Conservation (phyloP, 306 rosid species). For the Vicia sativa region DNA sequence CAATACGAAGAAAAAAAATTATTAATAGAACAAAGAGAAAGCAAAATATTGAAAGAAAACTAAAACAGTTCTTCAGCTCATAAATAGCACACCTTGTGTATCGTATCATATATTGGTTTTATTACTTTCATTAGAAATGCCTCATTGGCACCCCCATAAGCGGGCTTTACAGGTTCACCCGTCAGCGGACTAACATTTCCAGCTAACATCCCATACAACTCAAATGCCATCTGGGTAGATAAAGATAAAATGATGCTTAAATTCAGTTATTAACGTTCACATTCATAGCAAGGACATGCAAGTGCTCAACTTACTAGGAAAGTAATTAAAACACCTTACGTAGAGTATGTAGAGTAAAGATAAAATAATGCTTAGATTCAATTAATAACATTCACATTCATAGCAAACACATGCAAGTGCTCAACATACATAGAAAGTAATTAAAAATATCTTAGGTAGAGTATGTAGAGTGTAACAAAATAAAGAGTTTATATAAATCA, state of each 20-base stretch:
- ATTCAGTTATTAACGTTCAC: conserved; percentile 19
- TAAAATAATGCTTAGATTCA: conserved; percentile 27
- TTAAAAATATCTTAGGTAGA: background rate
- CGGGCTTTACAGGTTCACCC: conserved; percentile 90
- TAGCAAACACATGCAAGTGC: conserved; percentile 16
- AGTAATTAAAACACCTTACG: background rate
- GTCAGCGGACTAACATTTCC: conserved; percentile 85
- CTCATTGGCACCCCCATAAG: conserved; percentile 85
- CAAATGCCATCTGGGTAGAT: conserved; percentile 85
- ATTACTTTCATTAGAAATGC: conserved; percentile 79
- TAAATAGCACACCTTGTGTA: conserved; percentile 59
- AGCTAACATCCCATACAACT: conserved; percentile 91
- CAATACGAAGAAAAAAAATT: conserved; percentile 21
- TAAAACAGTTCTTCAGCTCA: conserved; percentile 17
- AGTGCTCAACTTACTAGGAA: conserved; percentile 19
- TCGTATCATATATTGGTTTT: conserved; percentile 83
- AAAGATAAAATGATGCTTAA: conserved; percentile 28
- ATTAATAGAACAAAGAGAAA: conserved; percentile 21
- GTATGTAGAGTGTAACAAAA: conserved; percentile 6
- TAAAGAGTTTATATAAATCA: conserved; percentile 3
- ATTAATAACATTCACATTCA: conserved; percentile 25
- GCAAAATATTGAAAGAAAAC: conserved; percentile 23
- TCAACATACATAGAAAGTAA: conserved; percentile 14
- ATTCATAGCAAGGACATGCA: conserved; percentile 27
- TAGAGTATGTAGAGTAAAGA: background rate